Evolutionary conservation across 2,329 filamentous ascomycete genomes (phyloP).

Genomic region (Fonsecaea erecta): DNA sequence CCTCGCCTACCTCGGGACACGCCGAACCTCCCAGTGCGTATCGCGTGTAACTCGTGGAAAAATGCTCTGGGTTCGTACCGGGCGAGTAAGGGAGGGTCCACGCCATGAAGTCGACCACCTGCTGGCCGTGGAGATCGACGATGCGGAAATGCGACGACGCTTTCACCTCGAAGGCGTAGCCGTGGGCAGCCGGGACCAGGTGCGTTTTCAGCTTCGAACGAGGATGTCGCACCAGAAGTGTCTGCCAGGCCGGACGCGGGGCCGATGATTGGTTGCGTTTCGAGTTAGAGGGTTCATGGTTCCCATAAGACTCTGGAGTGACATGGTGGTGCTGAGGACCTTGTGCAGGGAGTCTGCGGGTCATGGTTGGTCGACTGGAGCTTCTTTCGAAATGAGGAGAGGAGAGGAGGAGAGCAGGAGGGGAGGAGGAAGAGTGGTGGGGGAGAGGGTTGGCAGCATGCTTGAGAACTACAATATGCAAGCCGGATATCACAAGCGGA

Average conservation of each 20-base stretch:
- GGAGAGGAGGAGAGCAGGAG: too few species aligned
- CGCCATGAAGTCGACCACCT: constrained; percentile 49
- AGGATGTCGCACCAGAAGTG: constrained; percentile 1
- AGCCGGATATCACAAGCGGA: neutral
- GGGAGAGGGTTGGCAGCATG: neutral
- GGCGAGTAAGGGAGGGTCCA: constrained; percentile 40
- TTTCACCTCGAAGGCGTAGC: constrained; percentile 43
- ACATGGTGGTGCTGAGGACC: neutral
- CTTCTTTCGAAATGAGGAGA: neutral
- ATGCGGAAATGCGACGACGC: constrained; percentile 46
- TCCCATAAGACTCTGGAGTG: neutral
- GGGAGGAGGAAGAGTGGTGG: neutral
- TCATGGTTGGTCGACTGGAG: neutral
- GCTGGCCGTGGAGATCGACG: constrained; percentile 47
- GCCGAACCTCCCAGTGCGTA: constrained; percentile 45
- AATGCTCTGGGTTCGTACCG: constrained; percentile 39
- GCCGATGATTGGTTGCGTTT: neutral
- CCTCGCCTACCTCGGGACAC: constrained; percentile 44
- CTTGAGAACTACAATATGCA: neutral
- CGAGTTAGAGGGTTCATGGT: neutral
- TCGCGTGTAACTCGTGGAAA: constrained; percentile 47
- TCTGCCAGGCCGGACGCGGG: constrained; percentile 7
- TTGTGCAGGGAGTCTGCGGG: neutral
- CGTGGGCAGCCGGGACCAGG: constrained; percentile 32
- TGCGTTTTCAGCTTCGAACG: constrained; percentile 16